A percentile compares a stretch with the other conserved stretches of the same genome.
These are phyloP conservation scores for Trichoderma aggressivum DNA, from an alignment of 2,329 filamentous ascomycete genomes.

Conservation along the genomic window DNA sequence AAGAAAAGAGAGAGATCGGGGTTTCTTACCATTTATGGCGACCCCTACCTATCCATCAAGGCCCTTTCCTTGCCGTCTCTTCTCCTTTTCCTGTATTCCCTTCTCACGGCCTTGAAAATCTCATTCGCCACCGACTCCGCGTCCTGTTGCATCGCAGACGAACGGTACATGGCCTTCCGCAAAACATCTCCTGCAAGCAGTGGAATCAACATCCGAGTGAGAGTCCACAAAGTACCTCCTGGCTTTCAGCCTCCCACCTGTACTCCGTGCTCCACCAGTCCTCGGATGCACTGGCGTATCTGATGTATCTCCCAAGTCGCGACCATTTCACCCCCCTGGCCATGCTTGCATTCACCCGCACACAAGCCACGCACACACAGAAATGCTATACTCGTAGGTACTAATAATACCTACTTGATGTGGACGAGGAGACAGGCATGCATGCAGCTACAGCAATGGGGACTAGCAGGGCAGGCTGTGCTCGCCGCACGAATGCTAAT, in stretches of 20 bases:
- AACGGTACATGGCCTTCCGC: background rate
- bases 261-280: background rate
- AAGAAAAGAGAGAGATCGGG: background rate
- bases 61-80: background rate
- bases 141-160: background rate
- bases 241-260: background rate
- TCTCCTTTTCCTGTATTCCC: background rate
- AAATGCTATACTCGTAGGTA: background rate
- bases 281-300: background rate
- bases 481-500: constrained; percentile 18
- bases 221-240: background rate
- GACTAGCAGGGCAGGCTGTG: constrained; percentile 10
- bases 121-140: background rate
- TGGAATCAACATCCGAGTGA: background rate
- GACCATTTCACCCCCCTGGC: background rate
- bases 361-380: background rate
- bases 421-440: background rate
- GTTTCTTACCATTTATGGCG: background rate
- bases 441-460: background rate
- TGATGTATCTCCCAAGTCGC: background rate
- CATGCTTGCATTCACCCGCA: background rate
- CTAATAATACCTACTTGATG: background rate
- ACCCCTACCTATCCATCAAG: background rate
- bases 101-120: background rate
- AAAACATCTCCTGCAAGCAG: background rate